phyloP scores from a whole-genome alignment of 495 filamentous ascomycete genomes.

The Xylaria venustula region DNA sequence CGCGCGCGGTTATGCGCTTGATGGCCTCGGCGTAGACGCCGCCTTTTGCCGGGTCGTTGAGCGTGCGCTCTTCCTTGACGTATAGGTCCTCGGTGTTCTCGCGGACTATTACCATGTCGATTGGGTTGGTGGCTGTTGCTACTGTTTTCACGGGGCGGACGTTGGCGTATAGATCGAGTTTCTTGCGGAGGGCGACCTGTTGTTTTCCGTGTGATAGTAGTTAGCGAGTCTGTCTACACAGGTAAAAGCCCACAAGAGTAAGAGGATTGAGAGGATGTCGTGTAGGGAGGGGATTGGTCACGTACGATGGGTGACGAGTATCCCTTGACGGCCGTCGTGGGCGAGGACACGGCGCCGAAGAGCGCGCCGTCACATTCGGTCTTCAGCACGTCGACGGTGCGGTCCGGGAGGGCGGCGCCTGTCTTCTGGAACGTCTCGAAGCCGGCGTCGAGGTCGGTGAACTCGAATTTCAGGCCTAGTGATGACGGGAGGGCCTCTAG shows the following conservation, averaged over 20 bases:
- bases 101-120: conserved; percentile 96
- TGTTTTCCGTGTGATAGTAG: too few species aligned
- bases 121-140: conserved; percentile 55
- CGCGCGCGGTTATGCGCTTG: conserved; percentile 89
- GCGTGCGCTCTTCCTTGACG: conserved; percentile 93
- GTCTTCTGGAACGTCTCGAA: conserved; percentile 90
- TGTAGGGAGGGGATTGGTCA: neutral
- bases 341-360: conserved; percentile 95
- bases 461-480: conserved; percentile 86
- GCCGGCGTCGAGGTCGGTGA: conserved; percentile 86
- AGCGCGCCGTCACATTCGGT: conserved; percentile 92
- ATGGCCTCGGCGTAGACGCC: conserved; percentile 94
- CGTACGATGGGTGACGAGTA: conserved; percentile 89
- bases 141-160: conserved; percentile 94
- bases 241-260: too few species aligned
- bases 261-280: neutral
- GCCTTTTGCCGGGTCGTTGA: conserved; percentile 55
- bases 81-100: conserved; percentile 99
- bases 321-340: conserved; percentile 80
- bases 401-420: conserved; percentile 82
- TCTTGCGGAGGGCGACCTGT: conserved; percentile 81
- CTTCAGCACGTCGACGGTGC: conserved; percentile 81
- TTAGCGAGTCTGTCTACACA: too few species aligned
- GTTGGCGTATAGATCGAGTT: conserved; percentile 93
- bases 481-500: conserved; percentile 86